Conservation (phyloP, 208 protist genomes). For the Acanthamoeba lenticulata region DNA sequence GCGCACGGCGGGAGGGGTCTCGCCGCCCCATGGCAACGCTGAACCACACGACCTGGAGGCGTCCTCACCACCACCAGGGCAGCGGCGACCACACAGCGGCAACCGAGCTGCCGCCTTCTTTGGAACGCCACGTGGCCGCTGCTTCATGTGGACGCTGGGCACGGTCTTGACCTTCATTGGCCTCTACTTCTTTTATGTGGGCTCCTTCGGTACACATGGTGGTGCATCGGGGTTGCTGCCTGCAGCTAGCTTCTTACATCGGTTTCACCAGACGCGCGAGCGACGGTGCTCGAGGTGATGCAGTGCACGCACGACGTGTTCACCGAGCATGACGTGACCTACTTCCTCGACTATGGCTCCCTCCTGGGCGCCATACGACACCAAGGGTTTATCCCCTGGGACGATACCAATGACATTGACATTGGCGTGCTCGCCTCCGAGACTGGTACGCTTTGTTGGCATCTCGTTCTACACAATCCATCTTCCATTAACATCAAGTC, state of each 20-base stretch:
- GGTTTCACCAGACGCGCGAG: background rate
- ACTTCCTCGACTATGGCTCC: conserved; percentile 48
- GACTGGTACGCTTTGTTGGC: background rate
- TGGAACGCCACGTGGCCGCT: too few relatives aligned
- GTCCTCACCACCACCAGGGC: too few relatives aligned
- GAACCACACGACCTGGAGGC: too few relatives aligned
- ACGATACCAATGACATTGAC: conserved; percentile 1
- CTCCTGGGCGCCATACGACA: background rate
- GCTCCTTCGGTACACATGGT: background rate
- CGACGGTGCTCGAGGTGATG: background rate
- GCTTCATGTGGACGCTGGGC: too few relatives aligned
- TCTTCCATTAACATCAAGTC: too few relatives aligned
- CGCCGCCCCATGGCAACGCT: too few relatives aligned
- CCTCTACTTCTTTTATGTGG: background rate
- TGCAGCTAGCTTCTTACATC: background rate
- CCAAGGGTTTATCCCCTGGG: conserved; percentile 41
- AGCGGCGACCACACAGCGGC: too few relatives aligned
- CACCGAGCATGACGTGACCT: background rate
- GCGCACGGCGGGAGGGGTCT: too few relatives aligned
- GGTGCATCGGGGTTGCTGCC: background rate
- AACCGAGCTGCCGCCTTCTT: too few relatives aligned
- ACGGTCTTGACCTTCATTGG: too few relatives aligned
- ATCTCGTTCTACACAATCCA: background rate
- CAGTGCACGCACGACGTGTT: conserved; percentile 35
- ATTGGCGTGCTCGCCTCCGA: background rate